A percentile compares a stretch with the other conserved stretches of the same genome.
Evolutionary conservation across 805 yeast genomes (phyloP).

Genomic region (Priceomyces medius): DNA sequence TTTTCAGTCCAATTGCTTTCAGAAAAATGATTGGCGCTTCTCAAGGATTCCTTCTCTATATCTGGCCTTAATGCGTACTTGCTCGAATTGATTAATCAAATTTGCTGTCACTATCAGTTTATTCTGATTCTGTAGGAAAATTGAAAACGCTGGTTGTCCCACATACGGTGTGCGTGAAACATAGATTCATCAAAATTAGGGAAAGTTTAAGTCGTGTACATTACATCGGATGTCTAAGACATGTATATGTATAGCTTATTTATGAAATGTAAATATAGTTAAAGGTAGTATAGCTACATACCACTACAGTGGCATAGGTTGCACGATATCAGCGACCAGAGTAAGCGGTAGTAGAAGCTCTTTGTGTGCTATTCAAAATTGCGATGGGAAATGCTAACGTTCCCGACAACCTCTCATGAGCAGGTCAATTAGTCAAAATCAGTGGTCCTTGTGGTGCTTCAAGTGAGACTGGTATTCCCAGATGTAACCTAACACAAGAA

Average conservation of each 20-base stretch:
- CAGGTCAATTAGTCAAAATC: neutral
- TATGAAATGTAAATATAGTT: neutral
- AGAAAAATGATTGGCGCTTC: neutral
- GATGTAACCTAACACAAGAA: constrained; percentile 79
- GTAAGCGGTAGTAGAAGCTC: neutral
- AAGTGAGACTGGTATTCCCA: constrained; percentile 92
- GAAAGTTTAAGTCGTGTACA: neutral
- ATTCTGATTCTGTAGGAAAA: constrained; percentile 1
- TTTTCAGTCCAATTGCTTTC: neutral
- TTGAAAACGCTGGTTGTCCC: constrained; percentile 3
- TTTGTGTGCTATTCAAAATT: neutral
- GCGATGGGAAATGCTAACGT: neutral
- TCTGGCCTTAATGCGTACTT: constrained; percentile 1
- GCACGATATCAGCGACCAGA: neutral
- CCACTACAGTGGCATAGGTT: neutral
- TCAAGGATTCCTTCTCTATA: neutral
- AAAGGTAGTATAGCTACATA: neutral
- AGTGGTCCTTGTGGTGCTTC: constrained; percentile 38
- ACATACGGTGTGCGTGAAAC: neutral
- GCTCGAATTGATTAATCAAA: constrained; percentile 2
- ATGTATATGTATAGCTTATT: neutral
- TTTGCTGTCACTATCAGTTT: neutral
- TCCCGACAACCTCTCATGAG: neutral
- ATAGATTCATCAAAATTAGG: neutral
- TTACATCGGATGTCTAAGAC: neutral